Base-by-base conservation (phyloP, 2,329 filamentous ascomycete genomes). In the Colletotrichum horii region DNA sequence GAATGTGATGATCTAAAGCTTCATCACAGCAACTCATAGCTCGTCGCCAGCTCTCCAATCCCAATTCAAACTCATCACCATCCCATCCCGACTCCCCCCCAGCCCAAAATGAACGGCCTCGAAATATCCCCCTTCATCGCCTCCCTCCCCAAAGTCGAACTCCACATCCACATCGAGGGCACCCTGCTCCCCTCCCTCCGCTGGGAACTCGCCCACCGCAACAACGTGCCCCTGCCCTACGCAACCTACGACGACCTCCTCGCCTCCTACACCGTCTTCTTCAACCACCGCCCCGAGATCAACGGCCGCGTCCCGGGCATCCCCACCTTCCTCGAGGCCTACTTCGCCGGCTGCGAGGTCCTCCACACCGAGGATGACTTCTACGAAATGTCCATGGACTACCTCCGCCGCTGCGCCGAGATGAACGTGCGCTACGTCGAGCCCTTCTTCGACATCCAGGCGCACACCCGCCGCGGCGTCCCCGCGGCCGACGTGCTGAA, bases 361-460 rank as follows among this genome's bases (percentile, higher is more conserved):
- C 89, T 96, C 30, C 85, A 92, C 71, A 88, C 89, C 4, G 86
- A 89, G n/a, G 84, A 87, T 22, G 94, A 96, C 84, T 96, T 94
- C 80, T 93, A 94, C 81, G 90, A 90, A 66, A 88, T 96, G 16
- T 93, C 93, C 7, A 94, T 91, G 87, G 89, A 90, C 76, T 96
- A 96, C 85, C 93, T 96, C 82, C 81, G 87, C 36, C 90, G 89
- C 71, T 94, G 93, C 6, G 88, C 91, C 32, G 85, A 85, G 4
- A 91, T 95, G 78, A 91, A 91, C 36, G 92, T 96, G 3, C 88
- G 90, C 68, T 94, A 96, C 81, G 93, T 93, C n/a, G 94, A 96
- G 83, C 89, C 95, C 77, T 96, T 95, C 85, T 96, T 96, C 84
- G 94, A 96, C 82, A 94, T 94, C 3, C 94, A 96, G 83, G 93